Evolutionary conservation across 257 asterid species (phyloP), one percentile per base, ranked within the genome.

Genomic region (Nicotiana paniculata): DNA sequence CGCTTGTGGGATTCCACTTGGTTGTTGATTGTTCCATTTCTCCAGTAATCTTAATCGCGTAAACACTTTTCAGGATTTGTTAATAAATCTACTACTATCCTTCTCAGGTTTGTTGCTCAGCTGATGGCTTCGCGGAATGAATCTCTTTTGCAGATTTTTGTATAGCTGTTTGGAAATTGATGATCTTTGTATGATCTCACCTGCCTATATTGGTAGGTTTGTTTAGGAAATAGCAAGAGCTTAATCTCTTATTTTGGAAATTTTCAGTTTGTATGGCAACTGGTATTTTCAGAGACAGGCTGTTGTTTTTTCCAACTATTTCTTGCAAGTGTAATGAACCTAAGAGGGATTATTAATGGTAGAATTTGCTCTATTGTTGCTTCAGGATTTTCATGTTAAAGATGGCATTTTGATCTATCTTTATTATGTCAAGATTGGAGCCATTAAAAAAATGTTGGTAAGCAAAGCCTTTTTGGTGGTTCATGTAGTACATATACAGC

Each of bases 161-260:
- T 80, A 80, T 64, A 80, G 83, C 77, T 80, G 79, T 65, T 65
- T 65, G 46, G 46, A 65, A 65, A 65, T 65, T 65, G 72, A 65
- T 13, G 72, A 30, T 30, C 21, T 39, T 65, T 65, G 72, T 65
- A 28, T 15, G 46, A 2, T 65, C 46, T 30, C 33, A 65, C 72
- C 11, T 65, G 72, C 72, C 24, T 13, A 28, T 65, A 65, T 35
- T 30, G 46, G 24, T 3, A 30, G 72, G 46, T 65, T 65, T 65
- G 58, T 0, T 65, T 65, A 13, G 46, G 72, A 32, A 65, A 30
- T 65, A 65, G 46, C 3, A 16, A 65, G 46, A 5, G 9, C 69
- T 63, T 33, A 26, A 15, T 65, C 46, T 32, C 72, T 72, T 61
- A 16, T 2, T 59, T 70, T 9, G 10, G 3, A 70, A 70, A 39